Base-by-base conservation (phyloP, 1,284 basidiomycete genomes). In the Fomitopsis pinicola region DNA sequence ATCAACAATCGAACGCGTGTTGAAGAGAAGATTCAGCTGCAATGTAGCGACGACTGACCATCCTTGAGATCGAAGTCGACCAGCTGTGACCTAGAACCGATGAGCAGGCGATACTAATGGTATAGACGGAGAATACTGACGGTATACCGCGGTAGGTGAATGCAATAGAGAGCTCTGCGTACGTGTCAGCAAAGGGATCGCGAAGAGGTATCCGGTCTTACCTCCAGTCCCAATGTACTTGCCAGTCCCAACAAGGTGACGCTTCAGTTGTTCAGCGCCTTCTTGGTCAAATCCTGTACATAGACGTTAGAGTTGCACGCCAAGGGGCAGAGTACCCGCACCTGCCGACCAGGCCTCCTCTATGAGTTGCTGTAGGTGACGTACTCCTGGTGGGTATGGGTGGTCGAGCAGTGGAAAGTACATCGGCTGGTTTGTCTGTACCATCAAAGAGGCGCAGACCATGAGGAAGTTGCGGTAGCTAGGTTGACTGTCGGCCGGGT, bases 401-500 rank as follows among this genome's bases (percentile, higher is more conserved):
- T 72, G 66, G 59, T 83, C 80, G 3, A 93, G 77, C n/a, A 84
- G 73, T 1, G 80, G 73, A 61, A 80, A 81, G 70, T 93, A 93
- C 61, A 79, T 61, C 0, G 82, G 81, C 69, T 90, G 87, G 7
- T 72, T 61, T 58, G 73, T 71, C 70, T 93, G 91, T 50, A 80
- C 79, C 77, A 91, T 82, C 17, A 95, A 79, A 5, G 86, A 81
- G 0, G 89, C 80, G 64, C 93, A 92, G 4, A 82, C 79, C 89
- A 96, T 95, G 60, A 92, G 68, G 68, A 89, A 94, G 71, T 95
- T 95, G 36, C 93, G 87, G 71, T 95, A 95, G n/a, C 91, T 92
- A 63, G 33, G 42, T 35, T 53, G 42, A 22, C 42, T 5, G 42
- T 54, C 12, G 42, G 22, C 26, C 22, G 53, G 57, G 55, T 48